Base-by-base conservation (phyloP, 345 rosid genomes). In the Iberis pinnata region DNA sequence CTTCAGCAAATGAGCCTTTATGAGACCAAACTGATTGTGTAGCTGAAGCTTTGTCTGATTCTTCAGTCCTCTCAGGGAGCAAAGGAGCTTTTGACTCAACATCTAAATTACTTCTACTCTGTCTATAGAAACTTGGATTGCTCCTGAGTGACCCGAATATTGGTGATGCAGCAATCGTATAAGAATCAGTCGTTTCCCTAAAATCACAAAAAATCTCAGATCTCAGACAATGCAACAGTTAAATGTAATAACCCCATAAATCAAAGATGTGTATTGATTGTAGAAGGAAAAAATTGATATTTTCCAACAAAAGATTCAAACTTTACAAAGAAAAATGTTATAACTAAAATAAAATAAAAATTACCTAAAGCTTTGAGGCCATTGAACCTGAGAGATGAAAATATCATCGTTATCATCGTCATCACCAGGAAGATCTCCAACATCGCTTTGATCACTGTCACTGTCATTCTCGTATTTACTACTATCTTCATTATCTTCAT, bases 321-420 rank as follows among this genome's bases (percentile, higher is more conserved):
- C 15, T 56, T 9, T 54, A 27, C 6, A 0, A 39, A 10, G 12
- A 6, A 33, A 33, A 24, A 25, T 1, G 33, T 36, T n/a, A n/a
- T n/a, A n/a, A n/a, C n/a, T n/a, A n/a, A n/a, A n/a, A n/a, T n/a
- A n/a, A n/a, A n/a, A n/a, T n/a, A n/a, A n/a, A n/a, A n/a, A 17
- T 41, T 61, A 86, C 96, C 79, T 76, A 74, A 44, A 88, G 62
- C 94, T 88, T 56, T 71, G 86, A 2, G 96, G 96, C 96, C 94
- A 84, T 63, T 76, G 86, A 41, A 68, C 80, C 46, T 83, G 80
- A 49, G 70, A 35, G 58, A 78, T 70, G 45, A 78, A 13, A 48
- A 33, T 35, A 16, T 67, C 75, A 4, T 65, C 73, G 15, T 68
- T 64, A 1, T 65, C 68, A 22, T 56, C 67, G 33, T 58, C 78